Evolutionary conservation across 306 rosid genomes (phyloP), one percentile per base, ranked within the genome.

Genomic region (Pterocarpus santalinus): DNA sequence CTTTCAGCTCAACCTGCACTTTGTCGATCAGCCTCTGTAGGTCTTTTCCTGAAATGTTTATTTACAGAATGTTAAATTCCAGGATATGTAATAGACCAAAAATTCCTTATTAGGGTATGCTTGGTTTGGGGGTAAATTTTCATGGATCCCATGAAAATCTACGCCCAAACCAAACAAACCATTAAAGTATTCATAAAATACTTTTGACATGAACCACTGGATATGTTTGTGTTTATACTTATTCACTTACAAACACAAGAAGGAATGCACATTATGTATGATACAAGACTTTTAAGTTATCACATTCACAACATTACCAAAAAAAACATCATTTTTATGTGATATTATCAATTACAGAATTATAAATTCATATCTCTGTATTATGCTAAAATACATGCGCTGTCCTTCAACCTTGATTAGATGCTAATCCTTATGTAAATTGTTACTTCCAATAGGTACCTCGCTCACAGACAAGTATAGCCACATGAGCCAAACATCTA

Each of bases 1-100:
- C 73, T 75, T 66, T 73, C 68, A 76, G 61, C 79, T 51, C 71
- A 83, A 92, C 97, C 97, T 91, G 97, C 49, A 67, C 85, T 85
- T 90, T 91, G 90, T 87, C 89, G 60, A 85, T 90, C 84, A 89
- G 87, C 85, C 91, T 81, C 77, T 68, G 84, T 58, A 93, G 64
- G 43, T 87, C 93, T 88, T 93, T 91, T 76, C 92, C 99, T 95
- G 91, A 82, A 90, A 87, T 86, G 10, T 75, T 83, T 67, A 68
- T 71, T 72, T 77, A 61, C 75, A 77, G 60, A 66, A 79, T 67
- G 75, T 69, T 82, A 72, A 91, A 81, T 58, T 80, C 86, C 56
- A 64, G 47, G 44, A 76, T 55, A 71, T 34, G 65, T 62, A 43
- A 53, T 69, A 64, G 52, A 78, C 73, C 64, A 41, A 75, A 69